Conservation (phyloP, 2,329 filamentous ascomycete species). For the Nothophoma quercina region DNA sequence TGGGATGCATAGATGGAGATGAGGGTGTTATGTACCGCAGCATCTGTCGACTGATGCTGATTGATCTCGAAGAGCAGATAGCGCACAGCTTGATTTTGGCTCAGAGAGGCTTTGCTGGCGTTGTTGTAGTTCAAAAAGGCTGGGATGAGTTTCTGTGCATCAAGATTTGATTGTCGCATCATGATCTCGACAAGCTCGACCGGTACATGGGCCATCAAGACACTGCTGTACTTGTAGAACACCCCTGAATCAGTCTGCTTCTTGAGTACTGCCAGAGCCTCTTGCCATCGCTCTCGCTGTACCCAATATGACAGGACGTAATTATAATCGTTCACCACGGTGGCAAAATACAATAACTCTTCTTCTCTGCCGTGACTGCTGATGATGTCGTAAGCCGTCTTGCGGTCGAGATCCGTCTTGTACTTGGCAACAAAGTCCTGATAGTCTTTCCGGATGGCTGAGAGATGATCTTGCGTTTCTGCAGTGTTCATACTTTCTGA, state of each 20-base stretch:
- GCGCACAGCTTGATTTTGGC: conserved; percentile 83
- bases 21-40: conserved; percentile 95
- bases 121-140: conserved; percentile 94
- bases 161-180: conserved; percentile 87
- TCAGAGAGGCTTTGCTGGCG: conserved; percentile 71
- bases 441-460: conserved; percentile 76
- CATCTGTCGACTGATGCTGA: conserved; percentile 77
- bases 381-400: conserved; percentile 94
- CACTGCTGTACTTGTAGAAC: conserved; percentile 95
- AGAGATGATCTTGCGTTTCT: conserved; percentile 76
- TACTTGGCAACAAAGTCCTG: conserved; percentile 87
- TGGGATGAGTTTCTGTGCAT: conserved; percentile 88
- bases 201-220: conserved; percentile 90
- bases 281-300: conserved; percentile 88
- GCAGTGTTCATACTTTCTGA: conserved; percentile 74
- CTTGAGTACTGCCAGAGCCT: conserved; percentile 87
- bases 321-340: conserved; percentile 86
- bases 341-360: conserved; percentile 90
- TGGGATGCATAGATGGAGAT: conserved; percentile 95
- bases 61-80: conserved; percentile 96
- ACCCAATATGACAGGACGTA: conserved; percentile 98
- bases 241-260: conserved; percentile 91
- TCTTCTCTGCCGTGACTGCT: conserved; percentile 94
- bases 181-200: conserved; percentile 91
- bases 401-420: conserved; percentile 85